A percentile compares a stretch with the other conserved stretches of the same genome.
These are phyloP conservation scores for Pharus latifolius DNA, from an alignment of 176 grass and related monocot genomes.

Conservation along the genomic window DNA sequence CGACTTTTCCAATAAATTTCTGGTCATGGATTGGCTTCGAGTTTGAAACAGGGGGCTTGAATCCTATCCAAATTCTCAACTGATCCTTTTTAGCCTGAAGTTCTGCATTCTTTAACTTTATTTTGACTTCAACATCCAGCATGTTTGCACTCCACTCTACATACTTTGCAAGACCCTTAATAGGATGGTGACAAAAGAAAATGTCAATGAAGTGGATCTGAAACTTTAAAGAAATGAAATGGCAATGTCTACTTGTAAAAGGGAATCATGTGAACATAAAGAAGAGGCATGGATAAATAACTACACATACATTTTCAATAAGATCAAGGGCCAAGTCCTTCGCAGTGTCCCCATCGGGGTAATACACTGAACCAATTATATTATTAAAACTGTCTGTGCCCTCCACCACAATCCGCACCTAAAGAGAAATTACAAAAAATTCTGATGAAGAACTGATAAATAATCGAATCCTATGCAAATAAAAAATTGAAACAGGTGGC, in stretches of 20 bases:
- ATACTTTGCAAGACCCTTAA: conserved; percentile 89
- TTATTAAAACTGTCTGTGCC: conserved; percentile 86
- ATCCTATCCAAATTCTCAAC: conserved; percentile 78
- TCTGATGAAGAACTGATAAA: conserved; percentile 19
- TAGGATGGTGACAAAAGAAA: conserved; percentile 5
- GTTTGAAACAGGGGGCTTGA: conserved; percentile 72
- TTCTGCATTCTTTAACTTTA: conserved; percentile 72
- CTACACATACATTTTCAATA: conserved; percentile 70
- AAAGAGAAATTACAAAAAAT: neutral
- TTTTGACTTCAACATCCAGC: conserved; percentile 91
- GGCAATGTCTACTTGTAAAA: neutral
- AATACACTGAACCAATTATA: conserved; percentile 94
- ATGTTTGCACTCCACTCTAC: conserved; percentile 98
- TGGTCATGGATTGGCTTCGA: conserved; percentile 89
- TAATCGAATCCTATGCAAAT: neutral
- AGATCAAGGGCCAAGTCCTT: conserved; percentile 89
- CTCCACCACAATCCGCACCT: conserved; percentile 96
- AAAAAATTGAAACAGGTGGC: conserved; percentile 8
- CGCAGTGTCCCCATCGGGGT: conserved; percentile 79
- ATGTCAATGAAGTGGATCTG: neutral
- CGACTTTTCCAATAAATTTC: conserved; percentile 89
- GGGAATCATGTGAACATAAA: neutral
- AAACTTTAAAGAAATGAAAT: conserved; percentile 5
- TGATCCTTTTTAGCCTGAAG: conserved; percentile 93
- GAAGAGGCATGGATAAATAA: neutral